Percentiles rank a stretch among this genome's conserved stretches.
phyloP scores from a whole-genome alignment of 169 alveolate species.

The Plasmodium malariae region DNA sequence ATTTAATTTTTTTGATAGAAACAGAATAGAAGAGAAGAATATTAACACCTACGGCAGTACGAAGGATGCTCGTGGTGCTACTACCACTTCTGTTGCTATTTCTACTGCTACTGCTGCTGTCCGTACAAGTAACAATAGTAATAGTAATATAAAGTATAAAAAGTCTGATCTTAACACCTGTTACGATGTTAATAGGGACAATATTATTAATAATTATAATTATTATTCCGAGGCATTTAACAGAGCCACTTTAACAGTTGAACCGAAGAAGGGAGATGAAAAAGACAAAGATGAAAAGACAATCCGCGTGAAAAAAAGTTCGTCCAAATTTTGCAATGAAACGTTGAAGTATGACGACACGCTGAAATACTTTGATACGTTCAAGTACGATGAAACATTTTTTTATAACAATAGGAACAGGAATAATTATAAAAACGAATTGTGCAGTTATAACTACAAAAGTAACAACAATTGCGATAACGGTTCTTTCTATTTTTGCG shows the following conservation, averaged over 20 bases:
- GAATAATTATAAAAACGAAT: neutral
- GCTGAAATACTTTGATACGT: neutral
- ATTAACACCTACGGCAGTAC: neutral
- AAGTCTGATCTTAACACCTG: too few relatives aligned
- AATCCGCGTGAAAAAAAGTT: too few relatives aligned
- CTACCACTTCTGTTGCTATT: neutral
- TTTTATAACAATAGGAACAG: neutral
- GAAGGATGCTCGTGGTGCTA: too few relatives aligned
- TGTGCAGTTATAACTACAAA: neutral
- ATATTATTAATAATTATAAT: too few relatives aligned
- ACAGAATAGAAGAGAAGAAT: neutral
- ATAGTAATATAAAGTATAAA: too few relatives aligned
- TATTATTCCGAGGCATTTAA: too few relatives aligned
- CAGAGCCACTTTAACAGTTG: too few relatives aligned
- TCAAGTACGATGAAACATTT: neutral
- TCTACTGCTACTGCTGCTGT: neutral
- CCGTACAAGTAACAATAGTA: neutral
- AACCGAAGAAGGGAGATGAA: too few relatives aligned
- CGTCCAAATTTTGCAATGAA: too few relatives aligned
- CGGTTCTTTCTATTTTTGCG: neutral
- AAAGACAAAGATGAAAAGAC: too few relatives aligned
- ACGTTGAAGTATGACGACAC: neutral
- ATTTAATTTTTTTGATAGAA: neutral
- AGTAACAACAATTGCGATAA: neutral
- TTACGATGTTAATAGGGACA: too few relatives aligned